Evolutionary conservation across 176 grass and related monocot genomes (phyloP).

Genomic region (Chloris gayana): DNA sequence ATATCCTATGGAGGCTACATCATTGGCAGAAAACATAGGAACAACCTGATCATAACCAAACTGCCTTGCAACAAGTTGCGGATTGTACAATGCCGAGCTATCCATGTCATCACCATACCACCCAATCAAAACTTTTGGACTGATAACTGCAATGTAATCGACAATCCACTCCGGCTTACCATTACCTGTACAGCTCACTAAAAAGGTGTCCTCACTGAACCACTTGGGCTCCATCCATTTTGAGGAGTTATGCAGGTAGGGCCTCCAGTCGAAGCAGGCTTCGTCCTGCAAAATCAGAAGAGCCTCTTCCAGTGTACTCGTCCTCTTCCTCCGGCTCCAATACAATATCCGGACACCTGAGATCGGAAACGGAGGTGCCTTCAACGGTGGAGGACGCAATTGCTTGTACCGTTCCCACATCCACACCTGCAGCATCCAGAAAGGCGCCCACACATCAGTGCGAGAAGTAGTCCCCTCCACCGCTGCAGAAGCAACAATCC

Average conservation of each 20-base stretch:
- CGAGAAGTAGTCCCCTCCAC: neutral
- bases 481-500: neutral
- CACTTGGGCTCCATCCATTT: conserved; percentile 51
- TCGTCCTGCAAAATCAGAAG: conserved; percentile 38
- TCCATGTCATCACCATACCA: conserved; percentile 35
- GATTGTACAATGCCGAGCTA: conserved; percentile 47
- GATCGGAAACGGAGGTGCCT: conserved; percentile 30
- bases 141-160: conserved; percentile 51
- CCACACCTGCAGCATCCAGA: conserved; percentile 67
- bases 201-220: conserved; percentile 29
- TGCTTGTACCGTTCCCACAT: conserved; percentile 53
- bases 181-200: conserved; percentile 36
- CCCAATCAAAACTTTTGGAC: conserved; percentile 38
- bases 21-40: conserved; percentile 28
- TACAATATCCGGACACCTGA: conserved; percentile 36
- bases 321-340: conserved; percentile 43
- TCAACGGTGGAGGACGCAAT: conserved; percentile 33
- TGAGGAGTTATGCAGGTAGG: conserved; percentile 41
- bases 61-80: conserved; percentile 59
- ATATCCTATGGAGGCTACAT: neutral
- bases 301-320: conserved; percentile 25
- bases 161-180: conserved; percentile 39
- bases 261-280: conserved; percentile 52
- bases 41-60: conserved; percentile 68
- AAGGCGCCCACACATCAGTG: conserved; percentile 40